Conservation (phyloP, 2,329 filamentous ascomycete genomes). For the Pseudocercospora vitis region DNA sequence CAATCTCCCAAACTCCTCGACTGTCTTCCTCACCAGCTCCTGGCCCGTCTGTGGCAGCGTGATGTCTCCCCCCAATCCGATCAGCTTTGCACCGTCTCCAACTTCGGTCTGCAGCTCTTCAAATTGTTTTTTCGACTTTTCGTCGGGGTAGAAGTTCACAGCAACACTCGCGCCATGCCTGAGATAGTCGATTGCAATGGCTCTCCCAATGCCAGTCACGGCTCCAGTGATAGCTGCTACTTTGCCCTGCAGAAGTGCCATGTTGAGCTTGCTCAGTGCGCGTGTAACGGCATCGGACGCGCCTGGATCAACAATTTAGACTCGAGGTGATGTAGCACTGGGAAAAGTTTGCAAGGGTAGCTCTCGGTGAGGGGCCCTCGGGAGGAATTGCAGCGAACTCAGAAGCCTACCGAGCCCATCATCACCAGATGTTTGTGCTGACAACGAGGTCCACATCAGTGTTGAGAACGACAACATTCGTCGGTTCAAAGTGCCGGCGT, state of each 20-base stretch:
- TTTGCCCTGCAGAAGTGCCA: constrained; percentile 65
- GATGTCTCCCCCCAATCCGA: constrained; percentile 75
- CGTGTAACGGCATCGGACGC: background rate
- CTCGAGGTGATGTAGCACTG: background rate
- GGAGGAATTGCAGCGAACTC: background rate
- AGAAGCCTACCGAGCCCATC: background rate
- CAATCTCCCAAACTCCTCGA: constrained; percentile 57
- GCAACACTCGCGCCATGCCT: constrained; percentile 75
- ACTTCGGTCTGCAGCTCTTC: constrained; percentile 50
- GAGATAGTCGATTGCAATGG: constrained; percentile 77
- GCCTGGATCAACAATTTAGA: background rate
- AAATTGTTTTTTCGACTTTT: constrained; percentile 51
- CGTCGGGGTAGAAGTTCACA: constrained; percentile 72
- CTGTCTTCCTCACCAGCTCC: constrained; percentile 65
- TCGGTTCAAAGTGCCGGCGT: background rate
- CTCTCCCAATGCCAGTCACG: constrained; percentile 81
- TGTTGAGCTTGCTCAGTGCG: background rate
- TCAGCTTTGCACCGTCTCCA: constrained; percentile 46
- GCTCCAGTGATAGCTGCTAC: constrained; percentile 84
- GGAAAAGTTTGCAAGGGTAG: background rate
- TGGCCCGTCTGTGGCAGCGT: constrained; percentile 70
- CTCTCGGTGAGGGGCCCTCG: background rate
- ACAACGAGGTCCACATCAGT: background rate
- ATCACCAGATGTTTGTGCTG: background rate
- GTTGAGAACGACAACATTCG: background rate